Conservation (phyloP, 192 early-diverging fungal species). For the Oehlia diaphana region DNA sequence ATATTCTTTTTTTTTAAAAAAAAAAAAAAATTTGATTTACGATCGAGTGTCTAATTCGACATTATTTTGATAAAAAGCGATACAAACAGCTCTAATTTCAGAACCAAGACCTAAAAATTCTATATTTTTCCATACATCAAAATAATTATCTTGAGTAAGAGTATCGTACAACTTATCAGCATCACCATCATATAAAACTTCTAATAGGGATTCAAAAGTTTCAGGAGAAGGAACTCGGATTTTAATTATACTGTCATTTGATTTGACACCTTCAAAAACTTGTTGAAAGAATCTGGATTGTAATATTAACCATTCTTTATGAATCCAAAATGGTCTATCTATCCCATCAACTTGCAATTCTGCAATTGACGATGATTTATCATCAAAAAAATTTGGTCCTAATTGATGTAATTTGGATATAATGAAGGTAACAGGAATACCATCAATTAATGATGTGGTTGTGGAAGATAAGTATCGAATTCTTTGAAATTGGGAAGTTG, state of each 20-base stretch:
- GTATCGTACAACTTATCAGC: constrained; percentile 2
- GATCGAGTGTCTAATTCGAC: not conserved
- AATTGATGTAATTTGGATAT: not conserved
- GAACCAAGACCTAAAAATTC: constrained; percentile 7
- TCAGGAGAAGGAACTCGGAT: constrained; percentile 1
- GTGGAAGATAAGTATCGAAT: not conserved
- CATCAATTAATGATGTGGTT: not conserved
- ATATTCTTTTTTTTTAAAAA: not conserved
- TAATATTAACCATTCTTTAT: constrained; percentile 15
- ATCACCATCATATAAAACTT: constrained; percentile 18
- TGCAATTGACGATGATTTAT: not conserved
- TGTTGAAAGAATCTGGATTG: constrained; percentile 19
- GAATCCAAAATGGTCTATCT: constrained; percentile 14
- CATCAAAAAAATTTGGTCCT: not conserved
- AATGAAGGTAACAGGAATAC: not conserved
- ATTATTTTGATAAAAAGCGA: constrained; percentile 11
- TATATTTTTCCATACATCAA: constrained; percentile 14
- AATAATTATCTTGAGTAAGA: constrained; percentile 12
- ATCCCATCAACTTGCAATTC: constrained; percentile 1
- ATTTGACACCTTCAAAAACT: not conserved
- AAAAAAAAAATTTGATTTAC: too few species aligned
- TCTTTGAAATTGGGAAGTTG: not conserved
- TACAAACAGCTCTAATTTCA: not conserved
- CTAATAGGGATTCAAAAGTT: constrained; percentile 12
- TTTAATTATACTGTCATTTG: not conserved